Conservation (phyloP, 2,329 filamentous ascomycete genomes). For the Stagonosporopsis cucurbitacearum region DNA sequence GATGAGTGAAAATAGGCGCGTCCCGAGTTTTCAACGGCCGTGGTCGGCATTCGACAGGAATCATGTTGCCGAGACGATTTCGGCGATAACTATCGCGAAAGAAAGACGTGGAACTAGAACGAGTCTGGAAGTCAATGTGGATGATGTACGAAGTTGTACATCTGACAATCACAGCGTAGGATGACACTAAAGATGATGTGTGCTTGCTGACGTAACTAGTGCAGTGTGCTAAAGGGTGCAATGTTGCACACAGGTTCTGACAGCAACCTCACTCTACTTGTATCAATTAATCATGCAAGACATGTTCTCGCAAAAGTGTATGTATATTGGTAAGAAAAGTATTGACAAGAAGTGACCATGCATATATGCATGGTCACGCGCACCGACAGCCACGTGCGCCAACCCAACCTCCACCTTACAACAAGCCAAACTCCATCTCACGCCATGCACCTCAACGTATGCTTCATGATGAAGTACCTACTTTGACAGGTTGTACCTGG, state of each 20-base stretch:
- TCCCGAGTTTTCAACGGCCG: background rate
- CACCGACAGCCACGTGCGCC: background rate
- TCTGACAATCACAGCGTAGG: background rate
- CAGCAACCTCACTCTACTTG: background rate
- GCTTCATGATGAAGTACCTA: background rate
- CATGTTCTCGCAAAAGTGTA: background rate
- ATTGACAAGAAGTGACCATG: conserved; percentile 1
- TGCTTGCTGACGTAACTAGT: background rate
- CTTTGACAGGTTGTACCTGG: conserved; percentile 24
- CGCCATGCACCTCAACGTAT: no score
- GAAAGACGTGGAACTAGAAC: background rate
- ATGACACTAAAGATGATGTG: background rate
- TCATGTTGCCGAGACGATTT: background rate
- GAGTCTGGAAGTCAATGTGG: background rate
- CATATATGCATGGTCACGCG: no score
- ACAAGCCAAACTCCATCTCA: background rate
- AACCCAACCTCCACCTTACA: background rate
- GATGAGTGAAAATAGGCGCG: no score
- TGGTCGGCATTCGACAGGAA: background rate
- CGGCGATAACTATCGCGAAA: background rate
- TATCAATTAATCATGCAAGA: no score
- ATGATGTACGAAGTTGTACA: conserved; percentile 11
- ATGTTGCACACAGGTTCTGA: no score
- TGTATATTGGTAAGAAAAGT: background rate
- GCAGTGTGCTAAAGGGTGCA: no score